Evolutionary conservation across 495 filamentous ascomycete genomes (phyloP).

Genomic region (Aspergillus nanangensis): DNA sequence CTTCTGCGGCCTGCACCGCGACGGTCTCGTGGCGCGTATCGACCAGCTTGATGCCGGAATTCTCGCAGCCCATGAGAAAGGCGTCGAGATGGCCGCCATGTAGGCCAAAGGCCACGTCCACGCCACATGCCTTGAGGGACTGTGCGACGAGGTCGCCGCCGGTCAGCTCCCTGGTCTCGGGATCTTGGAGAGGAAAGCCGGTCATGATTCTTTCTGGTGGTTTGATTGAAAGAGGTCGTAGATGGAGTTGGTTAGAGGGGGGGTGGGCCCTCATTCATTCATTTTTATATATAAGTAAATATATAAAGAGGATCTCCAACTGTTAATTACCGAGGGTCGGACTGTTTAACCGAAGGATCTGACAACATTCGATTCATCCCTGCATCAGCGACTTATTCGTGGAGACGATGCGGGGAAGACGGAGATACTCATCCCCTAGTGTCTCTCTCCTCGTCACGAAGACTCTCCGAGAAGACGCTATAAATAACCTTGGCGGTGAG

Average conservation of each 20-base stretch:
- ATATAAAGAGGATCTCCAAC: background rate
- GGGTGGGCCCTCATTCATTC: too few species aligned
- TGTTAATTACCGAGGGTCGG: background rate
- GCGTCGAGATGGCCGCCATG: conserved; percentile 29
- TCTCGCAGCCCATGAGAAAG: conserved; percentile 26
- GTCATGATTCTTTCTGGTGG: conserved; percentile 31
- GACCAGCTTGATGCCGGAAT: conserved; percentile 20
- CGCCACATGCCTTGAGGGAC: conserved; percentile 20
- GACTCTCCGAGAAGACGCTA: too few species aligned
- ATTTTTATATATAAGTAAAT: too few species aligned
- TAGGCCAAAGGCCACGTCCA: conserved; percentile 26
- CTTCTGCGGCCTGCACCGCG: conserved; percentile 26
- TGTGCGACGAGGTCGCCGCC: conserved; percentile 27
- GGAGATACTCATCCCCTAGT: too few species aligned
- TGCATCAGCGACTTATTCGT: too few species aligned
- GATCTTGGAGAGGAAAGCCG: conserved; percentile 17
- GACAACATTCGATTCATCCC: too few species aligned
- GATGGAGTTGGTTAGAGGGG: too few species aligned
- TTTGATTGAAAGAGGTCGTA: conserved; percentile 31
- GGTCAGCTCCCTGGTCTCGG: conserved; percentile 17
- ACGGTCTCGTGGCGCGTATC: conserved; percentile 28
- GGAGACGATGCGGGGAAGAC: background rate
- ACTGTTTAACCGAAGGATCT: too few species aligned
- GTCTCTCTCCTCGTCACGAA: background rate
- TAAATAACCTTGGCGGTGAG: too few species aligned